Evolutionary conservation across 2,329 filamentous ascomycete species (phyloP).

Genomic region (Fusarium sp.): DNA sequence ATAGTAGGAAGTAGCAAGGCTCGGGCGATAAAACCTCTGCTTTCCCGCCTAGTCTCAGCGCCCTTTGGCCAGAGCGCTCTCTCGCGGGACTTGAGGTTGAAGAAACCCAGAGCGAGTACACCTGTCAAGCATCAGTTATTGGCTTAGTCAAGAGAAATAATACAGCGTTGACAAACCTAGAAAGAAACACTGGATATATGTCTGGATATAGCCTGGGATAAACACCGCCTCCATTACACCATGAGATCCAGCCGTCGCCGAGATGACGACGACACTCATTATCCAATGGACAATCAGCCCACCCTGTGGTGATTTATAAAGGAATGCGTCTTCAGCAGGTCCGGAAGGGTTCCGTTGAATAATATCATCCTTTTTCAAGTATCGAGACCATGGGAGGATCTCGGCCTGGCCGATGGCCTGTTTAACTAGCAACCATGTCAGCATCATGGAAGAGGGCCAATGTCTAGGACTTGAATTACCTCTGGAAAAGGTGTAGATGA

Average conservation of each 20-base stretch:
- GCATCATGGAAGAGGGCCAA: background rate
- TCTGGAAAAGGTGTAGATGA: conserved; percentile 4
- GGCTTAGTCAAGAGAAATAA: too few relatives aligned
- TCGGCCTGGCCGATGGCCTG: conserved; percentile 2
- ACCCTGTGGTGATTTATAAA: background rate
- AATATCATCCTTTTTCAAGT: background rate
- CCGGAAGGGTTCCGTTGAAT: background rate
- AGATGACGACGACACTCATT: background rate
- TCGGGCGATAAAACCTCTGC: background rate
- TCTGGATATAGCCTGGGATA: conserved; percentile 8
- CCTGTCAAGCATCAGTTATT: background rate
- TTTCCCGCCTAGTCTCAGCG: fast-evolving
- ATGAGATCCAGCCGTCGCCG: background rate
- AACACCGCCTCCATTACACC: background rate
- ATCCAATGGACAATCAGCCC: conserved; percentile 3
- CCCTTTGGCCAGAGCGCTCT: background rate
- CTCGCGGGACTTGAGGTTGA: background rate
- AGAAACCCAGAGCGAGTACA: background rate
- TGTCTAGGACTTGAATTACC: background rate
- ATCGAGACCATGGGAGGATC: conserved; percentile 4
- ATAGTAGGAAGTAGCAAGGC: background rate
- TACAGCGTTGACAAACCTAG: background rate
- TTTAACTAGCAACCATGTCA: background rate
- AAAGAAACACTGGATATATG: conserved; percentile 7
- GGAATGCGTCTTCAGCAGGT: background rate